Conservation (phyloP, 139 green algal species). For the Monoraphidium neglectum region DNA sequence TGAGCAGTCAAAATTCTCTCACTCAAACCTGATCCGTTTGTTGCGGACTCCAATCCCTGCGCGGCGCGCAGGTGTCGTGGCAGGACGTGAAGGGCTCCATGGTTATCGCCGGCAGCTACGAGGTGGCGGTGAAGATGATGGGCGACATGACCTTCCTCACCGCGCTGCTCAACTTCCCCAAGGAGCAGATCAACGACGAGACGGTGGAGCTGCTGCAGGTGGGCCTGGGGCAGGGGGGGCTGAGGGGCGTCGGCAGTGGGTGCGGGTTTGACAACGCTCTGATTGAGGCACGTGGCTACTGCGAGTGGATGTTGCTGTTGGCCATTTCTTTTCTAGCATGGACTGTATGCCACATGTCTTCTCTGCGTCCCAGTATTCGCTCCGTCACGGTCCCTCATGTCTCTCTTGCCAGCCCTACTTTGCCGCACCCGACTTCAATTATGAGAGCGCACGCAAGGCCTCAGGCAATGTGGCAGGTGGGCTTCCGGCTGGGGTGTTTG, state of each 20-base stretch:
- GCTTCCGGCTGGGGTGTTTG: background rate
- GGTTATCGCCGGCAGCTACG: constrained; percentile 84
- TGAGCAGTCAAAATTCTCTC: too few species aligned
- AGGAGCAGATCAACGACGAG: constrained; percentile 95
- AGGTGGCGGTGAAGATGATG: constrained; percentile 93
- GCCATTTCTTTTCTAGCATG: too few species aligned
- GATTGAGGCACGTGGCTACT: too few species aligned
- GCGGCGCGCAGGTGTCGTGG: constrained; percentile 77
- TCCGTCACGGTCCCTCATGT: too few species aligned
- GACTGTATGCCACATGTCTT: too few species aligned
- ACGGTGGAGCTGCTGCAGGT: constrained; percentile 72
- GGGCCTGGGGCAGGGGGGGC: background rate
- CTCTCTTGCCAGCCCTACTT: constrained; percentile 94
- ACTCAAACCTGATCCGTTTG: too few species aligned
- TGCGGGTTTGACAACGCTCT: too few species aligned
- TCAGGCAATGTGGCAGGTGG: constrained; percentile 57
- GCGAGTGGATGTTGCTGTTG: too few species aligned
- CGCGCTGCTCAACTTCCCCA: constrained; percentile 91
- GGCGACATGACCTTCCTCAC: constrained; percentile 88
- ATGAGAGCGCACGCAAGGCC: constrained; percentile 86
- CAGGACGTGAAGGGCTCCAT: constrained; percentile 83
- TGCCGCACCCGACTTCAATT: constrained; percentile 89
- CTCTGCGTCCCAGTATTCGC: too few species aligned
- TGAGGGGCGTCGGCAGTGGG: too few species aligned
- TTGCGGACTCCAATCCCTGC: too few species aligned